Percentiles rank a stretch among this genome's conserved stretches.
Conservation (phyloP, 495 filamentous ascomycete species). For the Aspergillus leporis region DNA sequence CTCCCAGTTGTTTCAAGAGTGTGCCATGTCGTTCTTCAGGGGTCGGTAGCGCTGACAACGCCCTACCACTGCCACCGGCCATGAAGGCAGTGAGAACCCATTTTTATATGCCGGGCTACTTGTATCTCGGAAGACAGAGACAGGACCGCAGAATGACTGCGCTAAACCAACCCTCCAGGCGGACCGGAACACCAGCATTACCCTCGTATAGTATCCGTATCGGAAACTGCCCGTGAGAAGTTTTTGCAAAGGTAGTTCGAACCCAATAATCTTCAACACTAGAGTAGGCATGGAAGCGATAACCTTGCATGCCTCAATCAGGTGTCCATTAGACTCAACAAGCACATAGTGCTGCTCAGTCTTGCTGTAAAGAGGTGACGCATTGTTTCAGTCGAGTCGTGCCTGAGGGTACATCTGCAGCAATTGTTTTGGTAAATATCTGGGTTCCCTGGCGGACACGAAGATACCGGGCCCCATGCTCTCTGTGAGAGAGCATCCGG, state of each 20-base stretch:
- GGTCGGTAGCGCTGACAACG: constrained; percentile 26
- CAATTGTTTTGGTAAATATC: no score
- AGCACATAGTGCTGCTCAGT: no score
- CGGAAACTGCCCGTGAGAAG: no score
- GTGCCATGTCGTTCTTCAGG: constrained; percentile 15
- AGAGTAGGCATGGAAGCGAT: constrained; percentile 37
- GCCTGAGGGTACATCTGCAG: no score
- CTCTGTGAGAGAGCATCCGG: constrained; percentile 38
- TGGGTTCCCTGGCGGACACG: constrained; percentile 39
- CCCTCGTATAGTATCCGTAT: constrained; percentile 41
- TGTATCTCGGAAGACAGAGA: constrained; percentile 41
- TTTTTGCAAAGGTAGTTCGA: constrained; percentile 30
- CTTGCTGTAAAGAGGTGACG: no score
- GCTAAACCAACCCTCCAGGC: constrained; percentile 46
- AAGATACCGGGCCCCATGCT: constrained; percentile 46
- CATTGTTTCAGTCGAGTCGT: no score
- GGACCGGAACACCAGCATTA: constrained; percentile 32
- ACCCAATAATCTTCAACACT: constrained; percentile 33
- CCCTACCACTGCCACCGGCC: constrained; percentile 30
- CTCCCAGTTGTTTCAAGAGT: constrained; percentile 12
- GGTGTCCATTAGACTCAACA: constrained; percentile 26
- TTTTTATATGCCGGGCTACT: constrained; percentile 31
- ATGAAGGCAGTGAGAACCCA: constrained; percentile 46
- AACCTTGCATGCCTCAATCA: constrained; percentile 34
- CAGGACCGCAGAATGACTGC: constrained; percentile 35